Base-by-base conservation (phyloP, 768 basidiomycete species). In the Pleurotus eryngii region DNA sequence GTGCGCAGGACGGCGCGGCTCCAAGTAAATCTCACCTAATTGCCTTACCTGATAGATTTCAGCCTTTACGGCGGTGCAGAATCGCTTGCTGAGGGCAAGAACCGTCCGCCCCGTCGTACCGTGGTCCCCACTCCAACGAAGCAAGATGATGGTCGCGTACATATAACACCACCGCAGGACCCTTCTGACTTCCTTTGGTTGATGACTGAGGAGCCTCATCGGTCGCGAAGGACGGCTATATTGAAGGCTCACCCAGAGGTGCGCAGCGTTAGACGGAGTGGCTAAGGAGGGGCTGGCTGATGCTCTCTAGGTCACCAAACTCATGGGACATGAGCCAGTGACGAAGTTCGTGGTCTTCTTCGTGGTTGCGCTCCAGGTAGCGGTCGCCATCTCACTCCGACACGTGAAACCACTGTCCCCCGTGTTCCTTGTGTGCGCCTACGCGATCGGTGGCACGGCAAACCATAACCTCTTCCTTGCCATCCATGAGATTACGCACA, bases 401-500 rank as follows among this genome's bases (percentile, higher is more conserved):
- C 72, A 86, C 65, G 84, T 83, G 3, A 79, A 81, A 26, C 85
- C 92, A 0, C 69, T 86, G 49, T 93, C 91, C 2, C 81, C 79
- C 18, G 64, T 76, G 48, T 98, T 97, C 72, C 66, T 98, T 57
- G 61, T 87, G 57, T 76, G 78, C 11, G 93, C 96, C 1, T 98
- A 98, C 68, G 77, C 73, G 12, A 80, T 98, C 49, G 97, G 97
- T 1, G 97, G 94, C 3, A 98, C 96, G 0, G 89, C 90, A 6
- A 99, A 98, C 73, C 97, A 99, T 70, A 99, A 98, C 70, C 81
- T 96, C 39, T 99, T 99, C 73, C 83, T 99, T 48, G 94, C 97
- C 43, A 97, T 99, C 55, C 97, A 99, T 68, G 97, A 99, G 68
- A 97, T 99, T 60, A 97, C 95, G 2, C 97, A 99, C 70, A 98